These are phyloP conservation scores for Aureobasidium sp. DNA, from an alignment of 2,329 filamentous ascomycete species.

Conservation along the genomic window DNA sequence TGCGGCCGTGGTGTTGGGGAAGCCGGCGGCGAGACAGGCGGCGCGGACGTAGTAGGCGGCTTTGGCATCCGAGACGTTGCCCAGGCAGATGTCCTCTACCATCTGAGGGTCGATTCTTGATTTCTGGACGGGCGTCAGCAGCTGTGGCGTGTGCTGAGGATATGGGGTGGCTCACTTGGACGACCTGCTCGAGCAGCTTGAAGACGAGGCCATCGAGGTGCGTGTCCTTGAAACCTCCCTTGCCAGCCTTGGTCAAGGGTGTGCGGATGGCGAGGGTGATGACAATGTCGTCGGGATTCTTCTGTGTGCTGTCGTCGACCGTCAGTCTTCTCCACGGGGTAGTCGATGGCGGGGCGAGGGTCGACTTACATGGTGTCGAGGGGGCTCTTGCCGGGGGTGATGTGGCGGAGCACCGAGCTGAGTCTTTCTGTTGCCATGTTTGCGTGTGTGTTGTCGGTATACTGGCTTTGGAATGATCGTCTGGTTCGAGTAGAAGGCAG, in stretches of 20 bases:
- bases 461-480: neutral
- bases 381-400: conserved; percentile 59
- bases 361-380: conserved; percentile 62
- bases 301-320: conserved; percentile 57
- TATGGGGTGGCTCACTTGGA: conserved; percentile 15
- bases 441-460: neutral
- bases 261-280: conserved; percentile 89
- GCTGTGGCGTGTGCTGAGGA: neutral
- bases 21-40: conserved; percentile 80
- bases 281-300: conserved; percentile 93
- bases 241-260: conserved; percentile 76
- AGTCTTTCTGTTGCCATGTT: conserved; percentile 76
- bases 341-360: conserved; percentile 51
- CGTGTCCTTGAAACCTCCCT: conserved; percentile 94
- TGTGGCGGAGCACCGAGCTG: conserved; percentile 77
- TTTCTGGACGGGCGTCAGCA: conserved; percentile 13
- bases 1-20: conserved; percentile 78
- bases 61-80: conserved; percentile 81
- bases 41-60: conserved; percentile 87
- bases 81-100: conserved; percentile 68
- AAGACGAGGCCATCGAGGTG: conserved; percentile 79
- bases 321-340: conserved; percentile 15
- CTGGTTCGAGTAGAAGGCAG: neutral
- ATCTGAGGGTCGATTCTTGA: conserved; percentile 26
- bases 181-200: conserved; percentile 61